Base-by-base conservation (phyloP, 1,284 basidiomycete genomes). In the Mycena citricolor region DNA sequence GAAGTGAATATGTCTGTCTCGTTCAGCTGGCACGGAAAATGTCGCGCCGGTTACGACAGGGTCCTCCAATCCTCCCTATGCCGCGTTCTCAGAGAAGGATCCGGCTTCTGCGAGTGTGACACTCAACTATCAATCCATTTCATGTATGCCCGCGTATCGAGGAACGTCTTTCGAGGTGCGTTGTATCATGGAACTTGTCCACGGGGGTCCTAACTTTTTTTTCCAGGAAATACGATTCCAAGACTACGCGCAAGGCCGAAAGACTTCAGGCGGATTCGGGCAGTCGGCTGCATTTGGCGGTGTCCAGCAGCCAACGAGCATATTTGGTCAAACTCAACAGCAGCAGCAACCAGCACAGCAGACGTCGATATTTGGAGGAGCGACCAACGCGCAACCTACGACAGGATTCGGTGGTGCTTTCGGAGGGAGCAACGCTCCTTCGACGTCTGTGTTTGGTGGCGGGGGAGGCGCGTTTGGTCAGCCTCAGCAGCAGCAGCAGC, bases 211-310 rank as follows among this genome's bases (percentile, higher is more conserved):
- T 32, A 14, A 32, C 31, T 34, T 17, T 17, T 34, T 19, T 51
- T 20, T 38, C 11, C 32, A 88, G 85, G 86, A 89, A 72, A 59
- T 90, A 25, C 79, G 85, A 43, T 36, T 73, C 14, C 86, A 89
- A 74, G 86, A 89, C 57, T 90, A 89, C 51, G 65, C 71, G 30
- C 85, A 87, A 62, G 80, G 79, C 39, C 76, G 86, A n/a, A 89
- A 87, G 64, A 83, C 80, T 8, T 62, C 68, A 5, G 72, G 74
- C 32, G 63, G 69, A 2, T 79, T 80, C 52, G 73, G 72, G 14
- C 61, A 62, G 50, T 56, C 66, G 13, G 61, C 62, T 32, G 61
- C 66, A 4, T 81, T 81, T 40, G 75, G 78, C 33, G 57, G 65
- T 19, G 43, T 42, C 5, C 56, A 47, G 31, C 54, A 42, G 33